phyloP scores from a whole-genome alignment of 495 filamentous ascomycete genomes.

The Lasiosphaeris hirsuta region DNA sequence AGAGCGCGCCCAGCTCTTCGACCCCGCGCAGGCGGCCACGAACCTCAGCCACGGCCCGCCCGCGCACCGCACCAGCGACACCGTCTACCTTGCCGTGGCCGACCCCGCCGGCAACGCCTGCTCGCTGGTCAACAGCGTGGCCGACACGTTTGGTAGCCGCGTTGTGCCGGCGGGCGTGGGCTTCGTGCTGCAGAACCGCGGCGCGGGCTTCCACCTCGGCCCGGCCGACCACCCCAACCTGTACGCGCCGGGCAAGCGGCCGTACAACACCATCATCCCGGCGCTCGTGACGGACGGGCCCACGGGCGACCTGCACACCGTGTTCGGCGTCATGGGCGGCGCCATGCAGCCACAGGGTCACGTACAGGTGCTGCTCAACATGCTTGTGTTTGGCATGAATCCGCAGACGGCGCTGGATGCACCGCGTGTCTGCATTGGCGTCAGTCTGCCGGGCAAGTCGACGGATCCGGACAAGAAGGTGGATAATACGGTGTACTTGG shows the following conservation, averaged over 20 bases:
- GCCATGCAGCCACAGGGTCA: slow-evolving; percentile 93
- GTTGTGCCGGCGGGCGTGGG: slow-evolving; percentile 72
- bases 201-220: slow-evolving; percentile 64
- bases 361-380: slow-evolving; percentile 80
- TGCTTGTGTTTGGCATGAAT: slow-evolving; percentile 68
- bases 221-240: slow-evolving; percentile 61
- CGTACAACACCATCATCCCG: slow-evolving; percentile 88
- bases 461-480: slow-evolving; percentile 27
- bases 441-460: slow-evolving; percentile 45
- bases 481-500: slow-evolving; percentile 54
- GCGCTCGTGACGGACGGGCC: slow-evolving; percentile 65
- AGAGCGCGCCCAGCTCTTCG: slow-evolving; percentile 13
- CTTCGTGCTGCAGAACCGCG: slow-evolving; percentile 81
- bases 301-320: slow-evolving; percentile 55
- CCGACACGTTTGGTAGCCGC: slow-evolving; percentile 69
- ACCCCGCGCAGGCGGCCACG: slow-evolving; percentile 6
- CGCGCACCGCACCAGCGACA: slow-evolving; percentile 49
- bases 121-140: slow-evolving; percentile 83
- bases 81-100: slow-evolving; percentile 77
- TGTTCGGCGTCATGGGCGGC: slow-evolving; percentile 85
- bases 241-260: slow-evolving; percentile 67
- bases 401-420: slow-evolving; percentile 81
- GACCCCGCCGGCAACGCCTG: slow-evolving; percentile 74
- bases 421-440: slow-evolving; percentile 69
- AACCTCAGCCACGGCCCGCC: slow-evolving; percentile 46